Evolutionary conservation across 2,329 filamentous ascomycete species (phyloP), one percentile per base, ranked within the genome.

Genomic region (Rhytidhysteron rufulum): DNA sequence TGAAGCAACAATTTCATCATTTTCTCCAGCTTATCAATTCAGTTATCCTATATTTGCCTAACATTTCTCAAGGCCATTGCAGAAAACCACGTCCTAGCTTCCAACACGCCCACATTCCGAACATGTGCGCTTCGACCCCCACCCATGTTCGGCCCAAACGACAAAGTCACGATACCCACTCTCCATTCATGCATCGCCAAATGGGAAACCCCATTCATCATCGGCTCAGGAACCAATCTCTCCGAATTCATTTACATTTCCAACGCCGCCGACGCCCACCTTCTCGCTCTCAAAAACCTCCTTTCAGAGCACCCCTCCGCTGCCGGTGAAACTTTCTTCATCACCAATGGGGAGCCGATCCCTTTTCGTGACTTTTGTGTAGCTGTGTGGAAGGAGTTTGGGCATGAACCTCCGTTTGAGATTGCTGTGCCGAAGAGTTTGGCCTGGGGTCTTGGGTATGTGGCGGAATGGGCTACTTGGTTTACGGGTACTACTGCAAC

Each of bases 311-410:
- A 51, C 18, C 63, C 65, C 35, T 66, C 72, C 39, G 82, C 78
- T 16, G 73, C 75, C 0, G 93, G 91, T 43, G 83, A 96, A 64
- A 83, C 83, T 37, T 91, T 97, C 71, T 82, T 95, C 69, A 80
- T 97, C 58, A 93, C 88, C 42, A 97, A 97, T 65, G 87, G 89
- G 66, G 74, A 81, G 52, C 91, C 91, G 4, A 75, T 94, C 16
- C 91, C 91, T 63, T 94, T 95, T 67, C 94, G 93, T 82, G 88
- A 95, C 66, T 86, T 94, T 60, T 80, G 86, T 43, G 78, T 87
- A 30, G 80, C 82, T 29, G 76, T 95, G 34, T 97, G 88, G 88
- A 74, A 71, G 7, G 59, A 71, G 21, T 80, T 80, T 50, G 76
- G 69, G 0, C 75, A 78, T 50, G 66, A 73, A 19, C 78, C 78